Conservation (phyloP, 768 basidiomycete genomes). For the Lyophyllum decastes region DNA sequence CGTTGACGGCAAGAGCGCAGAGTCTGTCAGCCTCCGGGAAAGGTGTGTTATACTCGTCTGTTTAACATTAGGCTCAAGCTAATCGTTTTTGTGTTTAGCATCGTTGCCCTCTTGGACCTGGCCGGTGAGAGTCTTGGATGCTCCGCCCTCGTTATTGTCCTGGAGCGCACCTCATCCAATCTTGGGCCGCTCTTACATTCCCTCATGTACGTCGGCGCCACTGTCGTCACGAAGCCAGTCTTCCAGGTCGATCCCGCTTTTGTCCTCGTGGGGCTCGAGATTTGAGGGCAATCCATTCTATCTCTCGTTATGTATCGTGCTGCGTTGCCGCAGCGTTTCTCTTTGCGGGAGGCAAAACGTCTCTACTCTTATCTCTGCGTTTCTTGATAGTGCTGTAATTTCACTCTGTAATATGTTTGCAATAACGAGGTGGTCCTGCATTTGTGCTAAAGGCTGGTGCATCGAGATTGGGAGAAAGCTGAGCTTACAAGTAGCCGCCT, state of each 20-base stretch:
- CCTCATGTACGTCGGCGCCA: constrained; percentile 90
- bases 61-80: too few relatives aligned
- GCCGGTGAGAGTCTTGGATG: constrained; percentile 85
- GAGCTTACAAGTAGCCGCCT: background rate
- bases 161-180: constrained; percentile 72
- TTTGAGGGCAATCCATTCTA: constrained; percentile 38
- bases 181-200: constrained; percentile 81
- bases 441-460: background rate
- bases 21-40: constrained; percentile 78
- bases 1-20: constrained; percentile 82
- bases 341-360: constrained; percentile 3
- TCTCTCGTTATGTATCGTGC: background rate
- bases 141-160: constrained; percentile 74
- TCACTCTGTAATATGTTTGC: background rate
- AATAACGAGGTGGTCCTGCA: background rate
- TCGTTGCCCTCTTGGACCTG: constrained; percentile 84
- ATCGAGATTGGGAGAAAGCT: background rate
- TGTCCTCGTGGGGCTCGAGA: constrained; percentile 85
- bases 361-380: background rate
- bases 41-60: constrained; percentile 48
- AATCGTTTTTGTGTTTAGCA: constrained; percentile 31
- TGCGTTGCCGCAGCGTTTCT: background rate
- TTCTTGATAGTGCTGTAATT: background rate
- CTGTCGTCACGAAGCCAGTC: constrained; percentile 78
- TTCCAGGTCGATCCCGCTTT: constrained; percentile 77